Conservation (phyloP, 2,329 filamentous ascomycete species). For the Remersonia thermophila region DNA sequence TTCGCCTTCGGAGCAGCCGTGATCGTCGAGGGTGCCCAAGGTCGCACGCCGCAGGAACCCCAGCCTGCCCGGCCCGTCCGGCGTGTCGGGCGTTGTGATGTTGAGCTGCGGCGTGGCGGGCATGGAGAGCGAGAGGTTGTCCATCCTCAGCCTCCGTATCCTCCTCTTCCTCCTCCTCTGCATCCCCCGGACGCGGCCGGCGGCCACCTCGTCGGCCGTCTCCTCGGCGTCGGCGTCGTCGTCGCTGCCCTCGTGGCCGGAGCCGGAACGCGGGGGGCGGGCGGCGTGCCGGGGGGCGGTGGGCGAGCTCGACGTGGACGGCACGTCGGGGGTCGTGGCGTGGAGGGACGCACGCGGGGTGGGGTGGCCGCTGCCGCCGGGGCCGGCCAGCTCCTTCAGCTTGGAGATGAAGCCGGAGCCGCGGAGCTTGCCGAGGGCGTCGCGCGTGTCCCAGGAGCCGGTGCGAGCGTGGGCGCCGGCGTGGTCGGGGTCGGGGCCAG, state of each 20-base stretch:
- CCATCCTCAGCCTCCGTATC: constrained; percentile 40
- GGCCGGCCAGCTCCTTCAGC: constrained; percentile 59
- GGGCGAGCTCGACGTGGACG: constrained; percentile 37
- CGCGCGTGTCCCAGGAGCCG: constrained; percentile 55
- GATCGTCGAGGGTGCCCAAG: constrained; percentile 48
- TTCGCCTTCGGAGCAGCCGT: constrained; percentile 64
- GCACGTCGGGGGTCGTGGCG: constrained; percentile 20
- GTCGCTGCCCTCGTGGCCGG: constrained; percentile 52
- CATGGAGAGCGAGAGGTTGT: constrained; percentile 52
- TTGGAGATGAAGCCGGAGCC: constrained; percentile 63
- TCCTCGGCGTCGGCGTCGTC: constrained; percentile 72
- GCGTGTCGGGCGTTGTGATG: constrained; percentile 28
- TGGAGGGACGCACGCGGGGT: constrained; percentile 9
- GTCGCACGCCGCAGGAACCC: constrained; percentile 51
- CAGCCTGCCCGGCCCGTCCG: constrained; percentile 17
- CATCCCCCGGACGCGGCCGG: constrained; percentile 31
- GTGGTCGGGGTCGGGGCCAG: constrained; percentile 31
- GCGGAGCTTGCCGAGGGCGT: constrained; percentile 44
- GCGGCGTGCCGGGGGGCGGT: constrained; percentile 28
- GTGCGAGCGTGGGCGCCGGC: constrained; percentile 43
- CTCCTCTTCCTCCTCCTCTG: constrained; percentile 51
- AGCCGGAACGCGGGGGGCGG: constrained; percentile 13
- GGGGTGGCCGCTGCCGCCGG: constrained; percentile 22
- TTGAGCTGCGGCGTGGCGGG: constrained; percentile 47
- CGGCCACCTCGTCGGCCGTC: constrained; percentile 62